Percentiles rank a stretch among this genome's conserved stretches.
phyloP scores from a whole-genome alignment of 768 basidiomycete species.

The Podaxis mareebaensis region DNA sequence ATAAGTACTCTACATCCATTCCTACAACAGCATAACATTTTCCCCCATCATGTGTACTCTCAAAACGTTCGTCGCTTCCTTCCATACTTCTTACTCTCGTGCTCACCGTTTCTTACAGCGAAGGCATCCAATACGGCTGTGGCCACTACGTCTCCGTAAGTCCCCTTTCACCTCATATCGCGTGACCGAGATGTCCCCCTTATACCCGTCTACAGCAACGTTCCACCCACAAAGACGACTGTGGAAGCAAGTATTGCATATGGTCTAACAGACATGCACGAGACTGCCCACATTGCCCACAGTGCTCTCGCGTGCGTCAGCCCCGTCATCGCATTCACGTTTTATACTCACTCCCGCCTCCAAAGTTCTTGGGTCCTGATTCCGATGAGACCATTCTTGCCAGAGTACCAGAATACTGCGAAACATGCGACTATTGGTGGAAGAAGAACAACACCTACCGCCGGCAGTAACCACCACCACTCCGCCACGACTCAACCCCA shows the following conservation, averaged over 20 bases:
- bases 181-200: constrained; percentile 16
- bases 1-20: constrained; percentile 15
- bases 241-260: constrained; percentile 44
- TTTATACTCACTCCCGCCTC: constrained; percentile 13
- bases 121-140: constrained; percentile 76
- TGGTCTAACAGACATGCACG: constrained; percentile 33
- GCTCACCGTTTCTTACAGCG: constrained; percentile 43
- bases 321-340: constrained; percentile 12
- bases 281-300: constrained; percentile 39
- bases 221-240: constrained; percentile 55
- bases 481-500: constrained; percentile 12
- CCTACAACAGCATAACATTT: not conserved
- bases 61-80: constrained; percentile 44
- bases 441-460: constrained; percentile 45
- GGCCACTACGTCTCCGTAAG: constrained; percentile 76
- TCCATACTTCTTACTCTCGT: not conserved
- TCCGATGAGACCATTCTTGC: constrained; percentile 57
- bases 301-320: constrained; percentile 44
- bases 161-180: constrained; percentile 18
- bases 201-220: constrained; percentile 40
- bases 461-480: constrained; percentile 27
- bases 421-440: constrained; percentile 61
- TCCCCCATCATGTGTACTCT: constrained; percentile 51
- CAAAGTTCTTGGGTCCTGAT: constrained; percentile 74
- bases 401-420: constrained; percentile 53